Conservation (phyloP, 805 yeast species). For the Brettanomyces anomalus region DNA sequence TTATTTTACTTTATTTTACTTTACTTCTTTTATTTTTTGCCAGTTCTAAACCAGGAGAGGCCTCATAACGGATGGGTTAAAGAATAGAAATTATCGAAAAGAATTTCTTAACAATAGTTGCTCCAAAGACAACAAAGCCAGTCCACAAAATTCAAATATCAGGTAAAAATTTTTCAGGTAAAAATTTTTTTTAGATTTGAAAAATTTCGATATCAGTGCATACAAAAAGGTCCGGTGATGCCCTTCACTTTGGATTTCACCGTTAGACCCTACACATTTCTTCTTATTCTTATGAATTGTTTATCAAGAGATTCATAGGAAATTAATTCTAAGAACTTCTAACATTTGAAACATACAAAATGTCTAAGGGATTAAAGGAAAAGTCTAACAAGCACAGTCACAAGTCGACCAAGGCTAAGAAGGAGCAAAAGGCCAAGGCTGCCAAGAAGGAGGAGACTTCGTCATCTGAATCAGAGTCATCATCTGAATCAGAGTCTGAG, state of each 20-base stretch:
- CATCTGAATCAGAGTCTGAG: not conserved
- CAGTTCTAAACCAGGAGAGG: too few relatives aligned
- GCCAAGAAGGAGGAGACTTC: slow-evolving; percentile 16
- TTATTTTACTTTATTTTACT: too few relatives aligned
- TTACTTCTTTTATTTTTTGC: too few relatives aligned
- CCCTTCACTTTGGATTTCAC: not conserved
- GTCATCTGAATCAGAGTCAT: slow-evolving; percentile 3
- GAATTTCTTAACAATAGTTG: too few relatives aligned
- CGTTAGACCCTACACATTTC: not conserved
- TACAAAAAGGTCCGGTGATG: too few relatives aligned
- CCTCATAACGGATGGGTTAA: too few relatives aligned
- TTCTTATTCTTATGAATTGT: not conserved
- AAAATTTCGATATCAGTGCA: not conserved
- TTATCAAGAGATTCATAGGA: not conserved
- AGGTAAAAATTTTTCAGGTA: not conserved
- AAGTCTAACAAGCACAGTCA: slow-evolving; percentile 12
- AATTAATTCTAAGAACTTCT: slow-evolving; percentile 22
- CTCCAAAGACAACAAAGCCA: too few relatives aligned
- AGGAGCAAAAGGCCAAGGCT: slow-evolving; percentile 14
- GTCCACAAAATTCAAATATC: not conserved
- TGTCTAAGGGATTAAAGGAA: slow-evolving; percentile 18
- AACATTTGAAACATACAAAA: slow-evolving; percentile 9
- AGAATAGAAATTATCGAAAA: too few relatives aligned
- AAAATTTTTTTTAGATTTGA: slow-evolving; percentile 2
- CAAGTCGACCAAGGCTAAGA: slow-evolving; percentile 17